Evolutionary conservation across 2,329 filamentous ascomycete species (phyloP), one percentile per base, ranked within the genome.

Genomic region (Aspergillus neoniger): DNA sequence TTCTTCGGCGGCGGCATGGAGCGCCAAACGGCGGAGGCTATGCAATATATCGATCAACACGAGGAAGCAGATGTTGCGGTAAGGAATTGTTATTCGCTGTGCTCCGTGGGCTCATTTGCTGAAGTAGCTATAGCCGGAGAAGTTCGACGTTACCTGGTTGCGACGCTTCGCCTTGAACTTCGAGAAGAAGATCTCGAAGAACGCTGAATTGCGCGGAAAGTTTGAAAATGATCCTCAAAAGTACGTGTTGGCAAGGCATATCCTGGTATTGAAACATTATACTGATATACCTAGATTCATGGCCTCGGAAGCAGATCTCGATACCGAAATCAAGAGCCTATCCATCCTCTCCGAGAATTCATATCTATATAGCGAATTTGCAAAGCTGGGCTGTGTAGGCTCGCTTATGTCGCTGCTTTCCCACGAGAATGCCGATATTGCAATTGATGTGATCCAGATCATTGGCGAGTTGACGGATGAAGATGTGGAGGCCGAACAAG

Each of bases 341-440:
- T 95, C 91, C 47, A 90, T 97, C 65, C 80, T 99, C 1, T 88
- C 91, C 5, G 92, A 99, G 70, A 91, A 98, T 72, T 85, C 93
- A 3, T 88, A 91, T 62, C 83, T 96, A 19, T 97, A 95, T 75
- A 80, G 81, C 12, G 91, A 96, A 63, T 92, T 96, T 70, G 88
- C 89, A 32, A 88, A 87, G 66, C 81, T 92, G 55, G 90, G 91
- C 19, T 90, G 87, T 61, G 86, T 88, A 0, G 85, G 79, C 4
- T 93, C 89, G 57, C 77, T 99, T 54, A 91, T 96, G 1, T 86
- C 88, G 2, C 78, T 99, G 55, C 80, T 99, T 52, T 89, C 94
- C 15, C 95, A 99, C 74, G 95, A 99, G 70, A 99, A 99, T 74
- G 94, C 93, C 0, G 95, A 99, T 72, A 96, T 99, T 65, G 92